Evolutionary conservation across 1,284 basidiomycete genomes (phyloP).

Genomic region (Butyriboletus appendiculatus): DNA sequence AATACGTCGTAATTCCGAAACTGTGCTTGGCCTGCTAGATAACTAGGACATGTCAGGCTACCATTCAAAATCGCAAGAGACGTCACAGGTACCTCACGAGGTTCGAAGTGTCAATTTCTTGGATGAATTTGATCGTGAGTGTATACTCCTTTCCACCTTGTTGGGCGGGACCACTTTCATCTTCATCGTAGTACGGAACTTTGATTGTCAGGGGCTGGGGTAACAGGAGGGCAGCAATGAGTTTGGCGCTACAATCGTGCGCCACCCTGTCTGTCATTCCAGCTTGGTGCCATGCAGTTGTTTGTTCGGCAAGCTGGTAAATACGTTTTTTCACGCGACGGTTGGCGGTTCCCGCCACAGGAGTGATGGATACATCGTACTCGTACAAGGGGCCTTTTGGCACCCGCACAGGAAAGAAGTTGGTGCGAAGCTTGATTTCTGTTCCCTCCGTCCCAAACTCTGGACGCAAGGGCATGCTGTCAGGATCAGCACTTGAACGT

Average conservation of each 20-base stretch:
- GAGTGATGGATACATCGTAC: constrained; percentile 66
- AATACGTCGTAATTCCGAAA: constrained; percentile 63
- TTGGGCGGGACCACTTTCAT: constrained; percentile 47
- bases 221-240: constrained; percentile 57
- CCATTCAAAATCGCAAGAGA: not conserved
- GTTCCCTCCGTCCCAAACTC: constrained; percentile 63
- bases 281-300: constrained; percentile 52
- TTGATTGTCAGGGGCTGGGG: constrained; percentile 59
- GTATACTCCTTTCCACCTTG: constrained; percentile 57
- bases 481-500: constrained; percentile 36
- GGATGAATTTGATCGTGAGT: constrained; percentile 59
- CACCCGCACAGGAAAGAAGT: constrained; percentile 71
- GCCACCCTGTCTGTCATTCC: constrained; percentile 59
- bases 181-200: constrained; percentile 66
- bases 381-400: constrained; percentile 64
- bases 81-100: constrained; percentile 47
- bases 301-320: constrained; percentile 68
- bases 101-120: constrained; percentile 57
- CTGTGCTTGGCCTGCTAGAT: constrained; percentile 58
- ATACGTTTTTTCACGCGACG: constrained; percentile 67
- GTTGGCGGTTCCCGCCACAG: constrained; percentile 47
- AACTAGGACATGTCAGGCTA: constrained; percentile 40
- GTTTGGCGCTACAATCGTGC: constrained; percentile 67
- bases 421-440: constrained; percentile 65
- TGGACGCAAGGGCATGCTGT: constrained; percentile 65